A percentile compares a stretch with the other conserved stretches of the same genome.
These are phyloP conservation scores for Tetrahymena thermophila DNA, from an alignment of 73 alveolate species.

Conservation along the genomic window DNA sequence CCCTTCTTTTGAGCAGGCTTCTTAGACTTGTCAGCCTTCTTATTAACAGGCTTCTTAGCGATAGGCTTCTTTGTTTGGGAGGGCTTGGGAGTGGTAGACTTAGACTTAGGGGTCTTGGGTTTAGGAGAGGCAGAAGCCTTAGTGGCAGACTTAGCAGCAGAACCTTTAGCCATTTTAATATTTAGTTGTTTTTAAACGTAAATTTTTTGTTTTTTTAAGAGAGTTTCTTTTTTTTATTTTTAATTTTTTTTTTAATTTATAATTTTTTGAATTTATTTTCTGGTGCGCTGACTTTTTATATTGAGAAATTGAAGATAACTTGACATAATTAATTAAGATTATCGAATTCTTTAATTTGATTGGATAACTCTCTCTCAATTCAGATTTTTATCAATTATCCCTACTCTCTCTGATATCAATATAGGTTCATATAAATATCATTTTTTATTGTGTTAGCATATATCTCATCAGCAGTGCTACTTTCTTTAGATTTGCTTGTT, in stretches of 20 bases:
- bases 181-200: background rate
- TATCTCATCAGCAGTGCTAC: background rate
- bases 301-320: background rate
- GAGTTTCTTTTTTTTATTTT: background rate
- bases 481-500: background rate
- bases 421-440: background rate
- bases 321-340: background rate
- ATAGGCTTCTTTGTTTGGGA: background rate
- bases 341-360: background rate
- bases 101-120: background rate
- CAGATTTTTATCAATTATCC: background rate
- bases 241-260: background rate
- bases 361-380: background rate
- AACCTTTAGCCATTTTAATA: background rate
- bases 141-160: background rate
- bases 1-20: background rate
- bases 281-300: constrained; percentile 1
- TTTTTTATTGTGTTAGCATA: background rate
- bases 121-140: background rate
- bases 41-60: background rate
- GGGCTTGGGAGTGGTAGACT: background rate
- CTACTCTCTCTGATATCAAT: background rate
- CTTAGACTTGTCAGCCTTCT: background rate
- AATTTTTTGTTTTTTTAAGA: background rate
- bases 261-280: background rate